Evolutionary conservation across 331 rosid species (phyloP), one percentile per base, ranked within the genome.

Genomic region (Quercus lobata): DNA sequence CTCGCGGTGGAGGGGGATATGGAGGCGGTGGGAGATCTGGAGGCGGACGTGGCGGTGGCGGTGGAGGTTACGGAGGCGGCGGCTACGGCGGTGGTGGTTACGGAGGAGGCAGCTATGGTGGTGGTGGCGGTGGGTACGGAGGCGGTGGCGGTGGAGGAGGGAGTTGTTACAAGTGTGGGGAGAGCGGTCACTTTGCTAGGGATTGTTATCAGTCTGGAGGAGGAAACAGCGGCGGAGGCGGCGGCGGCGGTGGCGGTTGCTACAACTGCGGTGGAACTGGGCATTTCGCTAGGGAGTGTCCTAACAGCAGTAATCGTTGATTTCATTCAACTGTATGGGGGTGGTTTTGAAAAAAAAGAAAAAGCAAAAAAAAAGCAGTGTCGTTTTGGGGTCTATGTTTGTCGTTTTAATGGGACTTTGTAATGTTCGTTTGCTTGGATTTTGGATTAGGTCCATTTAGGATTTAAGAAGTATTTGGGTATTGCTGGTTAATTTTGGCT

Each of bases 131-230:
- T 0, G 86, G 84, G 0, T 71, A 78, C 0, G 83, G 90, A 2
- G 52, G 83, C 0, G 87, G 90, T 0, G 85, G 89, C 0, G 90
- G 87, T 0, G 91, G 93, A 2, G 85, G 89, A 1, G 83, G 75
- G 1, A 87, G 72, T 5, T 89, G 99, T 16, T 94, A 88, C 30
- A 90, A 89, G 90, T 94, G 98, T 4, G 98, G 98, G 0, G 98
- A 89, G 79, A n/a, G 84, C 0, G 98, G 98, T 0, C 91, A 88
- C 71, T 80, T 83, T 79, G 90, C 86, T 0, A 85, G 86, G 69
- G 91, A 87, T 58, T 88, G 91, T 71, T 74, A 75, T 9, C 83
- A 86, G 87, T 71, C 84, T 3, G 88, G 90, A 0, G 91, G 89
- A 0, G 84, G 89, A 1, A 82, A 80, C 0, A 76, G 94, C 0